A percentile compares a stretch with the other conserved stretches of the same genome.
These are phyloP conservation scores for Vaccinium myrtillus DNA, from an alignment of 148 eudicot species.

Conservation along the genomic window DNA sequence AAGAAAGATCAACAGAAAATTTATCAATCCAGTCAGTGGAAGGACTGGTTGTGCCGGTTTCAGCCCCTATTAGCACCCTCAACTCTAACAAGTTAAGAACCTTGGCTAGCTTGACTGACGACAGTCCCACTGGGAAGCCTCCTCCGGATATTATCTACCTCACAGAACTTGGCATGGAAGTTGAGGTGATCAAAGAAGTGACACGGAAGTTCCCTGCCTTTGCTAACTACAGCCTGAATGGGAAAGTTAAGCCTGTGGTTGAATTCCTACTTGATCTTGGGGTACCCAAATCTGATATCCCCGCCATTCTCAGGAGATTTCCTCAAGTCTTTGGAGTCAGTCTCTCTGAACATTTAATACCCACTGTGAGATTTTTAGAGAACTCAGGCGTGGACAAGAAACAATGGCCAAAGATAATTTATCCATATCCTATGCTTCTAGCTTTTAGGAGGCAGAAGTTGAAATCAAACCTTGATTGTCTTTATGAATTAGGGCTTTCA, in stretches of 20 bases:
- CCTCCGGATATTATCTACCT: conserved; percentile 51
- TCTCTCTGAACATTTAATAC: conserved; percentile 70
- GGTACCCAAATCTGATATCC: conserved; percentile 60
- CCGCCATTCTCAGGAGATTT: conserved; percentile 58
- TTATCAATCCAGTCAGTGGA: conserved; percentile 32
- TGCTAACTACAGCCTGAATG: conserved; percentile 66
- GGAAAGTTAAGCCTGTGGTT: too few relatives aligned
- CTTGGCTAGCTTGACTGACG: conserved; percentile 49
- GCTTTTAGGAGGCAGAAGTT: conserved; percentile 60
- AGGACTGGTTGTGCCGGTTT: conserved; percentile 27
- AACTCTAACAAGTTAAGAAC: conserved; percentile 55
- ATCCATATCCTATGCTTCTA: too few relatives aligned
- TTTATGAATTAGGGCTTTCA: conserved; percentile 79
- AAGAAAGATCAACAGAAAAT: conserved; percentile 36
- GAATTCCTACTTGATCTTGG: conserved; percentile 82
- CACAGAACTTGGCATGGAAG: conserved; percentile 72
- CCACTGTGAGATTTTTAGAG: conserved; percentile 74
- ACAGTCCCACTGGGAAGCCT: neutral
- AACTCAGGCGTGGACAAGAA: conserved; percentile 67
- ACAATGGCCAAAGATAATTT: conserved; percentile 30
- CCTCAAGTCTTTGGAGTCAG: conserved; percentile 82
- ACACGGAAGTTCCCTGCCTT: conserved; percentile 70
- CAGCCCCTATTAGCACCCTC: conserved; percentile 27
- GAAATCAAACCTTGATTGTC: conserved; percentile 62
- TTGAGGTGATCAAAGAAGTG: conserved; percentile 54